phyloP scores from a whole-genome alignment of 202 grass and related monocot genomes.

The Thinopyrum obtusiflorum region DNA sequence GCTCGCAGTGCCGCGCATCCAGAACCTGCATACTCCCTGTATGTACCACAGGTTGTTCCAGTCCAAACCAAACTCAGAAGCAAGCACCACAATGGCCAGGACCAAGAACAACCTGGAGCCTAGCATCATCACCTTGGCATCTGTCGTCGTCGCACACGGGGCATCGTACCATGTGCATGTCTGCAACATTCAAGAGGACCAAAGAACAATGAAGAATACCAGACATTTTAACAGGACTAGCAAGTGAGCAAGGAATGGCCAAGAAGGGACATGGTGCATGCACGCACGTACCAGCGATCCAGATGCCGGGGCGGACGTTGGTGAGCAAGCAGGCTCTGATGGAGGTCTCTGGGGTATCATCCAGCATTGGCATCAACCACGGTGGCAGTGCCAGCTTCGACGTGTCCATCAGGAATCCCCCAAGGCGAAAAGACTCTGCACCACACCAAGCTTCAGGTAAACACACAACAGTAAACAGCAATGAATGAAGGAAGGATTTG shows the following conservation, averaged over 20 bases:
- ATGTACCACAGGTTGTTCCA: constrained; percentile 47
- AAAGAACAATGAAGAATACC: background rate
- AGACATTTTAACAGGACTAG: background rate
- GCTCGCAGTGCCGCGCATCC: constrained; percentile 73
- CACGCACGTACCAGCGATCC: constrained; percentile 72
- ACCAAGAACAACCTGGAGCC: background rate
- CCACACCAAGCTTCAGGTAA: constrained; percentile 12
- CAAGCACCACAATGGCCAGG: background rate
- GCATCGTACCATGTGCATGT: constrained; percentile 77
- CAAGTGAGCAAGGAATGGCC: background rate
- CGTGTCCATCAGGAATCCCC: constrained; percentile 69
- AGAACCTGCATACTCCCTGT: constrained; percentile 88
- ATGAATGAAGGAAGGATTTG: background rate
- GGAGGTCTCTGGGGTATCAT: constrained; percentile 15
- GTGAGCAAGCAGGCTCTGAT: constrained; percentile 63
- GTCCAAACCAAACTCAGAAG: constrained; percentile 12
- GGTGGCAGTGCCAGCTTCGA: constrained; percentile 52
- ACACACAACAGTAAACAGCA: background rate
- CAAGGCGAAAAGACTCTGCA: constrained; percentile 71
- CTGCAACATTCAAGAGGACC: constrained; percentile 41
- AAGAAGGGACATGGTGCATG: background rate
- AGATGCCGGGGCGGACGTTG: constrained; percentile 69
- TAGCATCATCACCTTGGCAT: constrained; percentile 57
- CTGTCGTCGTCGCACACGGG: constrained; percentile 60
- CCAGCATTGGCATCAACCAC: constrained; percentile 31